Base-by-base conservation (phyloP, 495 filamentous ascomycete genomes). In the Penicillium lagena region DNA sequence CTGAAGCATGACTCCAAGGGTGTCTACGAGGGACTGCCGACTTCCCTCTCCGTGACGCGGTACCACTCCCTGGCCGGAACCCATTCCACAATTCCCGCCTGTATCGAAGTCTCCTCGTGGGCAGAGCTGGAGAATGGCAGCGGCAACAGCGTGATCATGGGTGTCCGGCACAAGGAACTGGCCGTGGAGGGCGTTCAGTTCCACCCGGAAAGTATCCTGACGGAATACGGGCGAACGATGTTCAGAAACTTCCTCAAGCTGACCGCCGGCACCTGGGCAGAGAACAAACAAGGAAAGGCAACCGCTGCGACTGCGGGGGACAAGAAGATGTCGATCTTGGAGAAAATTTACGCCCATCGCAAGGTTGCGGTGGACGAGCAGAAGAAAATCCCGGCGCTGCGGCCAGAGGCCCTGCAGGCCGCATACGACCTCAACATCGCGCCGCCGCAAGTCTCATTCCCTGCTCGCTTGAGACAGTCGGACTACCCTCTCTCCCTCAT, bases 41-140 rank as follows among this genome's bases (percentile, higher is more conserved):
- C 90, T 57, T 81, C 80, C 36, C 72, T 97, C 12, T 84, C 85
- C 0, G 89, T 99, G 8, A 99, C 93, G 17, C 76, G 93, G 37
- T 99, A 99, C 61, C 93, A 99, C 67, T 97, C 94, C 0, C 80
- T 99, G 5, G 93, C 93, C 10, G 93, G 93, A 42, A 96, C 89
- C 1, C 88, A 93, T 45, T 79, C 86, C 3, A 94, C 90, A 7
- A 76, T 99, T 17, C 93, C 93, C 7, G 77, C 85, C 14, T 88
- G 80, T 39, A 77, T 99, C 40, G 89, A 97, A 64, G 84, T 97
- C 11, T 83, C 88, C 0, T 95, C 94, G n/a, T 91, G 85, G 83
- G 85, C 85, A 12, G 69, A 78, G n/a, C 69, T 79, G 33, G 65
- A 69, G 29, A 63, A 63, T 28, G 78, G 78, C 14, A 73, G 67